Base-by-base conservation (phyloP, 345 rosid species). In the Limnanthes douglasii region DNA sequence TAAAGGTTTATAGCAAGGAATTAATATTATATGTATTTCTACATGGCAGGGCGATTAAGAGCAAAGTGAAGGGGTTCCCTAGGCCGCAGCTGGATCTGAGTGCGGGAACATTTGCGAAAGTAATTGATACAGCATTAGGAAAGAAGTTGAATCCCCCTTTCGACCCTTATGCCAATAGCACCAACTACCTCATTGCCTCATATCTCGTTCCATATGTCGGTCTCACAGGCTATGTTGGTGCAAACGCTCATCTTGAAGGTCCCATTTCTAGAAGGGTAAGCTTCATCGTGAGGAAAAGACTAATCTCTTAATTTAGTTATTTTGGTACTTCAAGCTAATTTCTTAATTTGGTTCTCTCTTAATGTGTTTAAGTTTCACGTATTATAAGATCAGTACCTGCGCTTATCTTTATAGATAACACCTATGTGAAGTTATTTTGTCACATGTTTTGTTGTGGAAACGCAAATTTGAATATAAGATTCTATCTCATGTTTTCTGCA, bases 211-310 rank as follows among this genome's bases (percentile, higher is more conserved):
- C 93, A 33, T 86, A 82, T 17, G 80, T 78, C 36, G 88, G 86
- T 8, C 88, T 82, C 45, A 75, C 85, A 0, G 93, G 88, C 4
- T 75, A 78, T 36, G 95, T 71, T 22, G 94, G 88, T n/a, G 80
- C 85, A 9, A 82, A 61, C 30, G 62, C 82, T 1, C 65, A 59
- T 21, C 80, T 86, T 9, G 11, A 46, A 6, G 59, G 62, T 16
- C 20, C 67, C 1, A 10, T 13, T 32, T 62, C 93, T 33, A 73
- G 49, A 26, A 59, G 62, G 79, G 85, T 86, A n/a, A n/a, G n/a
- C n/a, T n/a, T n/a, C n/a, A n/a, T n/a, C n/a, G n/a, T n/a, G n/a
- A n/a, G n/a, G 53, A 12, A 30, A n/a, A n/a, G n/a, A n/a, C n/a
- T n/a, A n/a, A n/a, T n/a, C n/a, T n/a, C n/a, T n/a, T n/a, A n/a